phyloP scores from a whole-genome alignment of 352 stramenopile species.

The Pythium scleroteichum region DNA sequence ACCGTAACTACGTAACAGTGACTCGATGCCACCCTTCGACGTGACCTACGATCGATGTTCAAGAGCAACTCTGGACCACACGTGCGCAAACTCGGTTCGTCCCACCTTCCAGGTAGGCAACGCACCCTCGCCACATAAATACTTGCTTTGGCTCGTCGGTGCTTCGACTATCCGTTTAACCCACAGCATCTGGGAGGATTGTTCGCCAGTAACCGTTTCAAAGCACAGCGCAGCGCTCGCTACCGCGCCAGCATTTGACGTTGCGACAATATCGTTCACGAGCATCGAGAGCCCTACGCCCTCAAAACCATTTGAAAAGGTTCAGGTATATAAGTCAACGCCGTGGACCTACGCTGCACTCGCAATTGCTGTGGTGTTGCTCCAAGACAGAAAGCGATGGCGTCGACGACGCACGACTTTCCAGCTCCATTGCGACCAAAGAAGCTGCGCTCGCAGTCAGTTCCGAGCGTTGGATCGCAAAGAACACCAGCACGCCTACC shows the following conservation, averaged over 20 bases:
- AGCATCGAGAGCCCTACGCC: constrained; percentile 24
- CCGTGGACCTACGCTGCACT: constrained; percentile 22
- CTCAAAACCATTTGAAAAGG: background rate
- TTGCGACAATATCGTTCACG: constrained; percentile 22
- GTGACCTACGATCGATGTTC: background rate
- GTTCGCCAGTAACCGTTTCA: background rate
- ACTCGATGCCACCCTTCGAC: constrained; percentile 2
- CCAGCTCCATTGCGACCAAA: constrained; percentile 32
- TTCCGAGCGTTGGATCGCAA: no score
- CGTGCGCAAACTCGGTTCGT: background rate
- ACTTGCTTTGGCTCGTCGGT: constrained; percentile 23
- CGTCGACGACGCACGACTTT: constrained; percentile 34
- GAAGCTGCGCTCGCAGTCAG: constrained; percentile 11
- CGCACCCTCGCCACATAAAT: background rate
- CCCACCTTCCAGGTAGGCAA: constrained; percentile 16
- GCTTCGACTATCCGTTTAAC: constrained; percentile 26
- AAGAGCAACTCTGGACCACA: no score
- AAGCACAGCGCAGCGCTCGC: constrained; percentile 25
- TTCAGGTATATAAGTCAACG: background rate
- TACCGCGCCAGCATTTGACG: background rate
- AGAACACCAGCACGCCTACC: constrained; percentile 16
- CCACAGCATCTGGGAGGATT: constrained; percentile 1
- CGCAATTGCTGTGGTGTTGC: constrained; percentile 25
- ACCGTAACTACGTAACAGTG: constrained; percentile 2
- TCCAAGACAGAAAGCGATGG: constrained; percentile 31